Evolutionary conservation across 108 stramenopile genomes (phyloP).

Genomic region (Cyclotella choctawhatcheeana): DNA sequence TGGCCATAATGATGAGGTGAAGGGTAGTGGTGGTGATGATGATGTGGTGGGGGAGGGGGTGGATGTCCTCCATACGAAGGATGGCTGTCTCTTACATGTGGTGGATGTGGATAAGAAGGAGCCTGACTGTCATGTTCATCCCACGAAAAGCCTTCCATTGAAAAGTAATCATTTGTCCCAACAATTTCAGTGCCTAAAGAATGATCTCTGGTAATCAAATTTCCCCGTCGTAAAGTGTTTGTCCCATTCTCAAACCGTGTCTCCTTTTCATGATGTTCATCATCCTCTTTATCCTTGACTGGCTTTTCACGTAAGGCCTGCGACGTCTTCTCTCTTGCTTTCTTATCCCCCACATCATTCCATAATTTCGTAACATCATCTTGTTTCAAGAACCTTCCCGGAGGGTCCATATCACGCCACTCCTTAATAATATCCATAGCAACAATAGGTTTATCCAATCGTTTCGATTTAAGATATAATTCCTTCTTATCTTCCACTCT

Average conservation of each 20-base stretch:
- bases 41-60: not conserved
- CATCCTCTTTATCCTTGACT: slow-evolving; percentile 51
- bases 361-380: slow-evolving; percentile 78
- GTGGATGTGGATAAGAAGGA: slow-evolving; percentile 27
- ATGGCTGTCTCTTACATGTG: slow-evolving; percentile 51
- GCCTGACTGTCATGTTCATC: slow-evolving; percentile 34
- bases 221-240: slow-evolving; percentile 22
- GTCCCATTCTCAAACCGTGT: slow-evolving; percentile 59
- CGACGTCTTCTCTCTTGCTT: slow-evolving; percentile 85
- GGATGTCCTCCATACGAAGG: slow-evolving; percentile 8
- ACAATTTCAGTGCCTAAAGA: slow-evolving; percentile 71
- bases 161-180: slow-evolving; percentile 43
- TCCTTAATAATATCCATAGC: slow-evolving; percentile 78
- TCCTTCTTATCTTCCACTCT: slow-evolving; percentile 84
- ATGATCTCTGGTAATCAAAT: slow-evolving; percentile 74
- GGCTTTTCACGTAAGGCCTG: slow-evolving; percentile 90
- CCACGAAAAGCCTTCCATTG: slow-evolving; percentile 85
- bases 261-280: slow-evolving; percentile 8
- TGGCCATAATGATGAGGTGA: not conserved
- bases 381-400: slow-evolving; percentile 84
- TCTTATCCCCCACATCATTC: slow-evolving; percentile 88
- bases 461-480: slow-evolving; percentile 75
- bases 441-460: slow-evolving; percentile 85
- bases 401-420: slow-evolving; percentile 79
- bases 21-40: not conserved